phyloP scores from a whole-genome alignment of 1,284 basidiomycete species.

The Apiotrichum gracile region DNA sequence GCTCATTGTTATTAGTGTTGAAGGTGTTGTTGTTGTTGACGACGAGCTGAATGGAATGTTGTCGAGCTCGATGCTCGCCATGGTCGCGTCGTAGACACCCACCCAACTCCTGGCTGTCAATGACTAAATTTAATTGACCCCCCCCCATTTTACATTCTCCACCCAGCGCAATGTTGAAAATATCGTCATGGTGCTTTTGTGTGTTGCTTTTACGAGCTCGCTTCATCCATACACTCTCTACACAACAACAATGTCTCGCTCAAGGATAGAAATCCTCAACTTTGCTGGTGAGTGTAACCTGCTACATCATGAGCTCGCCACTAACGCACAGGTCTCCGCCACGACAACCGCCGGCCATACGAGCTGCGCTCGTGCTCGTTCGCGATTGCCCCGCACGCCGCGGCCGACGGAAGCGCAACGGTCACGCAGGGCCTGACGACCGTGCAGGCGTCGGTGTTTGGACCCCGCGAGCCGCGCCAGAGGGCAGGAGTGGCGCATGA shows the following conservation, averaged over 20 bases:
- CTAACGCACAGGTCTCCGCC: constrained; percentile 54
- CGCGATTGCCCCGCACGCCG: constrained; percentile 65
- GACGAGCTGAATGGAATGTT: neutral
- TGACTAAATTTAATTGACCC: neutral
- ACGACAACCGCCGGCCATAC: constrained; percentile 82
- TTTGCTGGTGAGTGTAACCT: constrained; percentile 12
- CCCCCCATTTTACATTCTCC: neutral
- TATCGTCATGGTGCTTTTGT: neutral
- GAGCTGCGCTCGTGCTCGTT: constrained; percentile 81
- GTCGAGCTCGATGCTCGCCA: too few relatives aligned
- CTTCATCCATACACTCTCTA: neutral
- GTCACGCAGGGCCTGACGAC: constrained; percentile 86
- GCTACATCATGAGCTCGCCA: too few relatives aligned
- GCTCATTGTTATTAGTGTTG: neutral
- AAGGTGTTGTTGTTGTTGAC: neutral
- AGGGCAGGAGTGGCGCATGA: constrained; percentile 69
- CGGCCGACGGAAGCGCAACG: constrained; percentile 75
- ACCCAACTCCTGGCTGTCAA: neutral
- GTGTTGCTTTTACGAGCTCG: neutral
- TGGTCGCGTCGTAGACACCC: too few relatives aligned
- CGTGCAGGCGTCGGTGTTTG: constrained; percentile 79
- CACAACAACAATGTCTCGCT: constrained; percentile 4
- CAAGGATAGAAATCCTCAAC: constrained; percentile 20
- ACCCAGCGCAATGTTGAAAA: too few relatives aligned
- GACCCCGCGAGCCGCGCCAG: constrained; percentile 79